phyloP scores from a whole-genome alignment of 805 yeast genomes.

The Hanseniaspora pseudoguilliermondii region DNA sequence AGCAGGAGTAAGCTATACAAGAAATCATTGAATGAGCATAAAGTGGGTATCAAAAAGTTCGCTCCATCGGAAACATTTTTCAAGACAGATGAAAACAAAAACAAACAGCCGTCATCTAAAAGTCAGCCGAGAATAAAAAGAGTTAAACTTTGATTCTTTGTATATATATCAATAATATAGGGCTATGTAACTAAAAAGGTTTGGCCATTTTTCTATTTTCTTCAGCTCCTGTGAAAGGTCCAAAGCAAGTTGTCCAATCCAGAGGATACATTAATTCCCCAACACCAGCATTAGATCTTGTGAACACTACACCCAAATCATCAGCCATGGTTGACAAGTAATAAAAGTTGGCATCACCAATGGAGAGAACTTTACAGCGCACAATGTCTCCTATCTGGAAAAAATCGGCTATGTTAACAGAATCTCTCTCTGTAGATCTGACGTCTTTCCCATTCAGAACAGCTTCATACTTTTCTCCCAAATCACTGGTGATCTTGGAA shows the following conservation, averaged over 20 bases:
- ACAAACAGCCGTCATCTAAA: slow-evolving; percentile 25
- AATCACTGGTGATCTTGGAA: slow-evolving; percentile 45
- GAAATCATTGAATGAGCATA: slow-evolving; percentile 25
- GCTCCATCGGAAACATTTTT: slow-evolving; percentile 23
- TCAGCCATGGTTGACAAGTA: slow-evolving; percentile 80
- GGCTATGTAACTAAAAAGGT: slow-evolving; percentile 57
- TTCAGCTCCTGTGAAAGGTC: slow-evolving; percentile 56
- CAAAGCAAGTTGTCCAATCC: slow-evolving; percentile 93
- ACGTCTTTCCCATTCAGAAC: slow-evolving; percentile 78
- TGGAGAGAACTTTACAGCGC: slow-evolving; percentile 62
- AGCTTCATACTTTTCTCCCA: slow-evolving; percentile 84
- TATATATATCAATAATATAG: slow-evolving; percentile 44
- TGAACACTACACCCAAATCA: slow-evolving; percentile 88
- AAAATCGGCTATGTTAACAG: slow-evolving; percentile 62
- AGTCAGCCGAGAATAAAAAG: slow-evolving; percentile 24
- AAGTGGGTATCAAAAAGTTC: slow-evolving; percentile 9
- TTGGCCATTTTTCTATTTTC: slow-evolving; percentile 88
- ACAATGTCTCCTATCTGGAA: slow-evolving; percentile 89
- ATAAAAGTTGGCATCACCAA: slow-evolving; percentile 90
- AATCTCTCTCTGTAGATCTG: slow-evolving; percentile 81
- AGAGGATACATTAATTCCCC: slow-evolving; percentile 76
- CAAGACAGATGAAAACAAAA: slow-evolving; percentile 25
- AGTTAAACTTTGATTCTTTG: slow-evolving; percentile 36
- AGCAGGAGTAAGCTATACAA: slow-evolving; percentile 27
- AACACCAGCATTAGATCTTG: slow-evolving; percentile 49